These are phyloP conservation scores for Aaosphaeria arxii DNA, from an alignment of 2,329 filamentous ascomycete genomes.

Conservation along the genomic window DNA sequence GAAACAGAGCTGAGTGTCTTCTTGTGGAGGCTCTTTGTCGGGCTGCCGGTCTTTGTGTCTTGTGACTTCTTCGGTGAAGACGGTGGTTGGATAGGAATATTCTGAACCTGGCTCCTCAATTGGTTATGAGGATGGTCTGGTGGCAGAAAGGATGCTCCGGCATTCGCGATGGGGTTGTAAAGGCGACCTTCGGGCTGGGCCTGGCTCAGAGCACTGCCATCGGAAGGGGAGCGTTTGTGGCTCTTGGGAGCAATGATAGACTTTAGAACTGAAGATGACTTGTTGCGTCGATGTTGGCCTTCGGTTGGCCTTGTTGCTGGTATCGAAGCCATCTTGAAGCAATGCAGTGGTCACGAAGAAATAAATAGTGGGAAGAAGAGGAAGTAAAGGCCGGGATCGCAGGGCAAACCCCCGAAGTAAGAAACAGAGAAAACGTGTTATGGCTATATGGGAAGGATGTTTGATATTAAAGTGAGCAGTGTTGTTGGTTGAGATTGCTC, in stretches of 20 bases:
- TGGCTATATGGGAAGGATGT: slow-evolving; percentile 20
- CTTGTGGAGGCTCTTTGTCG: slow-evolving; percentile 44
- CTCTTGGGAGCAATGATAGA: slow-evolving; percentile 52
- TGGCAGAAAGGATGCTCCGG: slow-evolving; percentile 43
- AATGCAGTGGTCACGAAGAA: neutral
- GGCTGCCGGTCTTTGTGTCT: slow-evolving; percentile 31
- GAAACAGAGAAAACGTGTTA: slow-evolving; percentile 14
- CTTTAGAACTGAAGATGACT: slow-evolving; percentile 46
- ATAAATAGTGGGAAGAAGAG: slow-evolving; percentile 3
- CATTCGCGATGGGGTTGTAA: slow-evolving; percentile 22
- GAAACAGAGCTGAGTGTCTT: slow-evolving; percentile 55
- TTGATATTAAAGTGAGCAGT: slow-evolving; percentile 15
- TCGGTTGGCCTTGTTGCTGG: slow-evolving; percentile 1
- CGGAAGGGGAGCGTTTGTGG: slow-evolving; percentile 48
- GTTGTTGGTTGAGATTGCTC: neutral
- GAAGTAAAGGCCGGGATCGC: slow-evolving; percentile 6
- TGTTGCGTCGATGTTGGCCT: slow-evolving; percentile 32
- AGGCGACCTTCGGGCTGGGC: slow-evolving; percentile 15
- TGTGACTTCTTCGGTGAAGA: slow-evolving; percentile 38
- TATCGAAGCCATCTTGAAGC: slow-evolving; percentile 4
- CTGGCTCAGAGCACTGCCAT: slow-evolving; percentile 28
- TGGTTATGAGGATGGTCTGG: slow-evolving; percentile 48
- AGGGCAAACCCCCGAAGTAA: slow-evolving; percentile 8
- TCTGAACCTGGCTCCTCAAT: slow-evolving; percentile 26
- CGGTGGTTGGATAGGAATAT: slow-evolving; percentile 35